phyloP scores from a whole-genome alignment of 2,329 filamentous ascomycete genomes.

The Beauveria bassiana region DNA sequence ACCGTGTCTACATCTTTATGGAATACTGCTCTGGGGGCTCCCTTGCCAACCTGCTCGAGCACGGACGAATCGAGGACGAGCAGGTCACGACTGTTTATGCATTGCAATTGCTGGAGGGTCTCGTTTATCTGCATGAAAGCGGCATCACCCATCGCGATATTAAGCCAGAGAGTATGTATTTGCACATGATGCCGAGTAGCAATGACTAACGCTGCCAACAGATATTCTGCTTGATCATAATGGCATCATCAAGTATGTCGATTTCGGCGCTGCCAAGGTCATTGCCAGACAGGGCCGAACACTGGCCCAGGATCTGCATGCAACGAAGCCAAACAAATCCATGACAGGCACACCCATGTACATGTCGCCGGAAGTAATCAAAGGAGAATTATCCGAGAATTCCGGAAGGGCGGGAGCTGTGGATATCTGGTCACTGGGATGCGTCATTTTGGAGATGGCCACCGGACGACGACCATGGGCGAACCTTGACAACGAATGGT shows the following conservation, averaged over 20 bases:
- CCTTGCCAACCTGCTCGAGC: slow-evolving; percentile 79
- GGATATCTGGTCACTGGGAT: slow-evolving; percentile 94
- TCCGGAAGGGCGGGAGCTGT: slow-evolving; percentile 76
- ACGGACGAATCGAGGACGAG: slow-evolving; percentile 95
- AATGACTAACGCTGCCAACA: slow-evolving; percentile 26
- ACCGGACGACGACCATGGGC: slow-evolving; percentile 93
- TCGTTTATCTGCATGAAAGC: slow-evolving; percentile 87
- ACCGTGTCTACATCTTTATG: slow-evolving; percentile 99
- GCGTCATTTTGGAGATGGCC: slow-evolving; percentile 95
- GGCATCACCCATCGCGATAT: slow-evolving; percentile 94
- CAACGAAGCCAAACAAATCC: slow-evolving; percentile 66
- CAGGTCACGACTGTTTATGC: slow-evolving; percentile 97
- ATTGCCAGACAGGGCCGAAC: slow-evolving; percentile 92
- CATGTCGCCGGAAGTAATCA: slow-evolving; percentile 99
- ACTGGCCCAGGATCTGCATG: slow-evolving; percentile 53
- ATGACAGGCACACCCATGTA: slow-evolving; percentile 99
- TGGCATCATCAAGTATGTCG: slow-evolving; percentile 97
- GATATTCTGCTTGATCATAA: slow-evolving; percentile 96
- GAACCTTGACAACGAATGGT: slow-evolving; percentile 96
- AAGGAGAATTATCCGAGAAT: slow-evolving; percentile 71
- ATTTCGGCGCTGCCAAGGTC: slow-evolving; percentile 95
- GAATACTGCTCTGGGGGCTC: slow-evolving; percentile 97
- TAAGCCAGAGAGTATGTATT: slow-evolving; percentile 80
- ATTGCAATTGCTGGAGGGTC: slow-evolving; percentile 84
- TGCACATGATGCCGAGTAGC: neutral